A percentile compares a stretch with the other conserved stretches of the same genome.
phyloP scores from a whole-genome alignment of 768 basidiomycete species.

The Mycena vulgaris region DNA sequence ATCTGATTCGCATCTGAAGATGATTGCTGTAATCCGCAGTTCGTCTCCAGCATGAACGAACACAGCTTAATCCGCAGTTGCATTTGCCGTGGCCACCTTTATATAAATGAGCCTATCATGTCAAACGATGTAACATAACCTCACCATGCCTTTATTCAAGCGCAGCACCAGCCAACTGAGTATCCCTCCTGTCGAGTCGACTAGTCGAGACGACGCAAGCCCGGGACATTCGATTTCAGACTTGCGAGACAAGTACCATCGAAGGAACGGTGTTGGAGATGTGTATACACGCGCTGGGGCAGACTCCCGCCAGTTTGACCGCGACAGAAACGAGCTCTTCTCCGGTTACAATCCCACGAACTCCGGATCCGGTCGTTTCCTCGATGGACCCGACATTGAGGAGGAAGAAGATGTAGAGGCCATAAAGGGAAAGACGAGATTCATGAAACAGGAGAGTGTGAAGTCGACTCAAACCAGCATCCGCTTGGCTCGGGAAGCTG shows the following conservation, averaged over 20 bases:
- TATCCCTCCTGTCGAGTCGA: slow-evolving; percentile 61
- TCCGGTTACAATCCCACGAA: slow-evolving; percentile 63
- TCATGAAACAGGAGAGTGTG: slow-evolving; percentile 81
- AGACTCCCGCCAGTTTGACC: slow-evolving; percentile 53
- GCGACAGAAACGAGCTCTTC: slow-evolving; percentile 68
- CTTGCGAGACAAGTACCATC: slow-evolving; percentile 48
- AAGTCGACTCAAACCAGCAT: slow-evolving; percentile 81
- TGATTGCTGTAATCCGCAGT: not conserved
- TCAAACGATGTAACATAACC: no score
- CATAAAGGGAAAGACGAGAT: slow-evolving; percentile 81
- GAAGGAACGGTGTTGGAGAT: slow-evolving; percentile 57
- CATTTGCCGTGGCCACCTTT: not conserved
- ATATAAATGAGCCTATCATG: no score
- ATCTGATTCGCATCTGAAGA: no score
- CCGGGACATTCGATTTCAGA: slow-evolving; percentile 20
- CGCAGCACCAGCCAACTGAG: slow-evolving; percentile 33
- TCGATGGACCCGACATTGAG: slow-evolving; percentile 63
- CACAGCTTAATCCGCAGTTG: not conserved
- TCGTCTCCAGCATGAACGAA: not conserved
- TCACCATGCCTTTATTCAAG: slow-evolving; percentile 31
- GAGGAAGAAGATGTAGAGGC: slow-evolving; percentile 79
- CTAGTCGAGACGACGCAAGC: not conserved
- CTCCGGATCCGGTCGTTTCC: slow-evolving; percentile 61
- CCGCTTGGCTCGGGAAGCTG: slow-evolving; percentile 81
- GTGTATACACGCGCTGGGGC: slow-evolving; percentile 57